A percentile compares a stretch with the other conserved stretches of the same genome.
Conservation (phyloP, 306 rosid genomes). For the Lathyrus aphaca region DNA sequence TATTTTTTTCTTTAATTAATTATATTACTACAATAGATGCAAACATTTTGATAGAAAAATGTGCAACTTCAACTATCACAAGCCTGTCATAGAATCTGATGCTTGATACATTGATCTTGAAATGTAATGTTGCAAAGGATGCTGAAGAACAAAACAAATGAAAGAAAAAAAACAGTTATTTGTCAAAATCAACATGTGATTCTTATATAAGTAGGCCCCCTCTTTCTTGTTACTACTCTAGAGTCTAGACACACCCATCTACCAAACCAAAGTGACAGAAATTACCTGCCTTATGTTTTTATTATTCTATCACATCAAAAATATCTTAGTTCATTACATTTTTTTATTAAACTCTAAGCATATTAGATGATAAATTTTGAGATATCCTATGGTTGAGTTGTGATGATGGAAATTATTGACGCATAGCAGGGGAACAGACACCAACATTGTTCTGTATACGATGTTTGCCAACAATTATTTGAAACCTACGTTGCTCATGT, state of each 20-base stretch:
- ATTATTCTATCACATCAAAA: conserved; percentile 44
- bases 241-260: conserved; percentile 3
- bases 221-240: conserved; percentile 10
- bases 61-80: conserved; percentile 33
- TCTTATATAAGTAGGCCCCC: conserved; percentile 18
- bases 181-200: conserved; percentile 43
- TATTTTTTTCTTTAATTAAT: neutral
- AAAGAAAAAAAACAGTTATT: conserved; percentile 38
- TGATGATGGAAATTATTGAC: neutral
- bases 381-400: too few relatives aligned
- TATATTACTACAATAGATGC: neutral
- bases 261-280: conserved; percentile 20
- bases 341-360: neutral
- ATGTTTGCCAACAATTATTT: conserved; percentile 34
- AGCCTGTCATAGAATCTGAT: conserved; percentile 30
- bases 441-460: conserved; percentile 40
- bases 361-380: too few relatives aligned
- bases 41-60: conserved; percentile 25
- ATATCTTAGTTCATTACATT: conserved; percentile 29
- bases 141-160: conserved; percentile 39
- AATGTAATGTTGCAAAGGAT: conserved; percentile 35
- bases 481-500: conserved; percentile 26
- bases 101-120: conserved; percentile 47
- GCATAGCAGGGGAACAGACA: conserved; percentile 36
- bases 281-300: conserved; percentile 35